Conservation (phyloP, 2,329 filamentous ascomycete species). For the Elsinoe batatas region DNA sequence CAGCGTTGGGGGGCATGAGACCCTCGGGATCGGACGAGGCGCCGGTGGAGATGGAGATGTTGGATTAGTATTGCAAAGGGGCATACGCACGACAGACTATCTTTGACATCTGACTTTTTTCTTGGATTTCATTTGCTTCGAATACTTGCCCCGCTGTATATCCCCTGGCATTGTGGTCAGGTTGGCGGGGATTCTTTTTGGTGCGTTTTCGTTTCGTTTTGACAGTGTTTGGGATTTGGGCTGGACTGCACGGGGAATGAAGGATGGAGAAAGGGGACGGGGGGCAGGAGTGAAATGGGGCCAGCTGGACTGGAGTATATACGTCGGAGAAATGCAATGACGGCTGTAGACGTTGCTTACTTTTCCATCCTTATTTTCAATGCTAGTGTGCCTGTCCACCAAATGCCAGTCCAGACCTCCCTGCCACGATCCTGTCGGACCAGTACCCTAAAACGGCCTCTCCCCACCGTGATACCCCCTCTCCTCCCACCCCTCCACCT, state of each 20-base stretch:
- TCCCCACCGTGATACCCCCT: slow-evolving; percentile 21
- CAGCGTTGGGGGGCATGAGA: neutral
- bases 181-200: neutral
- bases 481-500: slow-evolving; percentile 32
- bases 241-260: neutral
- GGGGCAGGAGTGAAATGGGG: neutral
- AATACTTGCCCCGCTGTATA: neutral
- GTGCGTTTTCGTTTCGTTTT: neutral
- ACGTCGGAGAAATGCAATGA: neutral
- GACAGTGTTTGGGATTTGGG: no score
- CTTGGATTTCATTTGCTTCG: neutral
- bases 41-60: slow-evolving; percentile 8
- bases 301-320: neutral
- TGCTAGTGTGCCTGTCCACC: neutral
- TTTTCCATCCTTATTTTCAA: neutral
- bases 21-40: neutral
- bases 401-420: no score
- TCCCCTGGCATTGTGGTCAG: neutral
- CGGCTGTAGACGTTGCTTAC: neutral
- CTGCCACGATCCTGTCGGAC: no score
- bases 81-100: neutral
- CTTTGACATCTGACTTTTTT: neutral
- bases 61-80: neutral
- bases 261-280: neutral
- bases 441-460: slow-evolving; percentile 14